These are phyloP conservation scores for Curvularia spicifera DNA, from an alignment of 2,329 filamentous ascomycete species.

Conservation along the genomic window DNA sequence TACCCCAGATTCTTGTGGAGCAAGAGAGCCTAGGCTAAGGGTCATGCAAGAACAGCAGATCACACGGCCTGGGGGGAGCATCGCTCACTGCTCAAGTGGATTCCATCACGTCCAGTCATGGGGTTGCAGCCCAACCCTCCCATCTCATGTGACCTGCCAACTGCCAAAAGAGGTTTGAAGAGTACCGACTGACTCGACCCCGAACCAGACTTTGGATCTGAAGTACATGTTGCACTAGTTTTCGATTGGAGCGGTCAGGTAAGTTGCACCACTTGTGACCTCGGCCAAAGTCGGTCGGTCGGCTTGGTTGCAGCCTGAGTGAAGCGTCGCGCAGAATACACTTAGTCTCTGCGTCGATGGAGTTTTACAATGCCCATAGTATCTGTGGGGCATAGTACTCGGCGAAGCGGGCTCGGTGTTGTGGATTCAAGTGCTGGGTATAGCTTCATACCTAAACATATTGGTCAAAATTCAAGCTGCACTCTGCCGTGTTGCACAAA, in stretches of 20 bases:
- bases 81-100: constrained; percentile 28
- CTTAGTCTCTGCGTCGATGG: background rate
- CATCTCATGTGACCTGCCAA: constrained; percentile 20
- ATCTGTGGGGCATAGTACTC: background rate
- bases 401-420: background rate
- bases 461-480: background rate
- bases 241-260: constrained; percentile 2
- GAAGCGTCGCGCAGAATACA: background rate
- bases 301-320: background rate
- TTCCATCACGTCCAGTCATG: constrained; percentile 31
- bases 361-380: background rate
- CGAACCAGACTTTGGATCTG: constrained; percentile 2
- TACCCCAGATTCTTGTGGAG: constrained; percentile 24
- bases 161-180: constrained; percentile 5
- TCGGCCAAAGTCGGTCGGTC: constrained; percentile 11
- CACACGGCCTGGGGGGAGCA: constrained; percentile 23
- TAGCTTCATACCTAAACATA: background rate
- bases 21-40: constrained; percentile 12
- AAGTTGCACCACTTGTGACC: constrained; percentile 8
- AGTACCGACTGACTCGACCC: constrained; percentile 3
- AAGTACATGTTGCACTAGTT: constrained; percentile 2
- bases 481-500: background rate
- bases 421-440: background rate
- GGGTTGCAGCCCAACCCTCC: constrained; percentile 18
- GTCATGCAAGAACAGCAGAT: constrained; percentile 28